Percentiles rank a stretch among this genome's conserved stretches.
phyloP scores from a whole-genome alignment of 805 yeast genomes.

The Metschnikowia hibisci region DNA sequence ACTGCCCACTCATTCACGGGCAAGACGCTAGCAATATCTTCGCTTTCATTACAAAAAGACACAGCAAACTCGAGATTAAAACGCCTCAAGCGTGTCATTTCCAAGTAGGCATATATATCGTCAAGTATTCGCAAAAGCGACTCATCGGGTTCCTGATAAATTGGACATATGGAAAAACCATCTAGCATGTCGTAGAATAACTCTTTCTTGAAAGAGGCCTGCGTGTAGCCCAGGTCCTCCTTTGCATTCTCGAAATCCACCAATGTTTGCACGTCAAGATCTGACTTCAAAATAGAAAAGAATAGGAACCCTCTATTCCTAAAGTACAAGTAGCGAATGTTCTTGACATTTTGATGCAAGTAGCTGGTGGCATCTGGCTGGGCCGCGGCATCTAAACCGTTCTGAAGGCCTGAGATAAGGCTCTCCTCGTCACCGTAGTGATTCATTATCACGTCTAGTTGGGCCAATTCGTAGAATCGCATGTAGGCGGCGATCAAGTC shows the following conservation, averaged over 20 bases:
- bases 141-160: constrained; percentile 66
- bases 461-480: constrained; percentile 60
- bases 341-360: constrained; percentile 65
- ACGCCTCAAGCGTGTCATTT: constrained; percentile 47
- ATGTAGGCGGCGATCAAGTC: constrained; percentile 47
- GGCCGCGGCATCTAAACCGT: constrained; percentile 26
- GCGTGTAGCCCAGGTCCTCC: constrained; percentile 2
- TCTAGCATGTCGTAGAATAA: constrained; percentile 46
- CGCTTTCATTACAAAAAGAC: constrained; percentile 39
- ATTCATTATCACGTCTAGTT: constrained; percentile 57
- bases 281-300: constrained; percentile 36
- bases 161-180: constrained; percentile 61
- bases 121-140: constrained; percentile 47
- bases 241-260: constrained; percentile 9
- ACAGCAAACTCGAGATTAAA: constrained; percentile 57
- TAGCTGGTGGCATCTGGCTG: constrained; percentile 40
- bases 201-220: constrained; percentile 20
- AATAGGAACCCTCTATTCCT: constrained; percentile 79
- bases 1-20: constrained; percentile 21
- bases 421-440: constrained; percentile 40
- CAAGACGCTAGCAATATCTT: constrained; percentile 33
- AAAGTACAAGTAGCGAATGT: constrained; percentile 70
- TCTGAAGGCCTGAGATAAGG: constrained; percentile 37
- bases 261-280: constrained; percentile 2
- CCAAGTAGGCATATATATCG: constrained; percentile 49